Evolutionary conservation across 1,139 yeast genomes (phyloP).

Genomic region (Yamadazyma sp.): DNA sequence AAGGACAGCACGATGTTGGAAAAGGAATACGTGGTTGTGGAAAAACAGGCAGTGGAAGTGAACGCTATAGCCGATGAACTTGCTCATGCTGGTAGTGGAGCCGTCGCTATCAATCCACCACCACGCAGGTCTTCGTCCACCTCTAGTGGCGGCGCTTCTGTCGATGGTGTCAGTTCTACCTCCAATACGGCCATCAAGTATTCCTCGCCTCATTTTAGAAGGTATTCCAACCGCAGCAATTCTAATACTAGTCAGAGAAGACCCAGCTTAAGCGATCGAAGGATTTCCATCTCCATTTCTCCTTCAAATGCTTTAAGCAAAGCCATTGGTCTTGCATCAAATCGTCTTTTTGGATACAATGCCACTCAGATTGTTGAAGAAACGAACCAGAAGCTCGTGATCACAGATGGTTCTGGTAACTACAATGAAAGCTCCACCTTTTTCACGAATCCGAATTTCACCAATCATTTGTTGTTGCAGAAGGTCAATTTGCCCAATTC

Average conservation of each 20-base stretch:
- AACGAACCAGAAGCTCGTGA: background rate
- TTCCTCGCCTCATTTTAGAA: constrained; percentile 20
- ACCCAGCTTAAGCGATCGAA: constrained; percentile 56
- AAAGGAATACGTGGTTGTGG: constrained; percentile 90
- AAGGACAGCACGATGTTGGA: constrained; percentile 56
- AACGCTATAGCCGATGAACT: constrained; percentile 93
- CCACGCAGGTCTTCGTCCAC: constrained; percentile 16
- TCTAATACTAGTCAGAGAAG: constrained; percentile 37
- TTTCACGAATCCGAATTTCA: constrained; percentile 35
- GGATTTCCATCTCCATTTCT: constrained; percentile 68
- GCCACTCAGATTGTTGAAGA: constrained; percentile 16
- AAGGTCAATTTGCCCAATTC: constrained; percentile 23
- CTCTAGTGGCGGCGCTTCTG: constrained; percentile 16
- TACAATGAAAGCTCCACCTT: constrained; percentile 18
- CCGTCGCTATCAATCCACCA: constrained; percentile 40
- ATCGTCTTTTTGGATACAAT: constrained; percentile 69
- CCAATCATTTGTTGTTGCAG: constrained; percentile 35
- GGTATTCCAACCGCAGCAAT: constrained; percentile 33
- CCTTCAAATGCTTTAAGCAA: constrained; percentile 88
- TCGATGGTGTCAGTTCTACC: constrained; percentile 1
- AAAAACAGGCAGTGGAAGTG: constrained; percentile 90
- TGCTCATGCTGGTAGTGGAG: constrained; percentile 65
- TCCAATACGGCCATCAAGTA: constrained; percentile 12
- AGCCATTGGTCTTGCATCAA: constrained; percentile 86
- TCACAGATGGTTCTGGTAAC: constrained; percentile 14